These are phyloP conservation scores for Tilletia indica DNA, from an alignment of 1,284 basidiomycete genomes.

Conservation along the genomic window DNA sequence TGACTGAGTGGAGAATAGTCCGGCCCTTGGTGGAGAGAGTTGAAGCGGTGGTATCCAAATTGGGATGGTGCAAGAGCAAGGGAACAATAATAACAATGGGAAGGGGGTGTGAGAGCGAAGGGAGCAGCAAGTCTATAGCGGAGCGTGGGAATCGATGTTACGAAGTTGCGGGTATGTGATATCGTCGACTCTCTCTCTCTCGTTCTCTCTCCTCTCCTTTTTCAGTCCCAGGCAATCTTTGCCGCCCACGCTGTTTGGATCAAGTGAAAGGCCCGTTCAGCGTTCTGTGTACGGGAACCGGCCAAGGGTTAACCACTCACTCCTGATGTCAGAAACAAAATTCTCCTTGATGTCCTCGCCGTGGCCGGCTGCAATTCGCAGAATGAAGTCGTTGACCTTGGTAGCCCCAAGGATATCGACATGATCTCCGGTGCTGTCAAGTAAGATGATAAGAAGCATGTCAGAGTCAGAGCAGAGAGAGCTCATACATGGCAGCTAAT, in stretches of 20 bases:
- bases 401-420: constrained; percentile 90
- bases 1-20: no score
- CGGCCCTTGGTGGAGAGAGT: no score
- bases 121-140: no score
- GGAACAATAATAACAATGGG: no score
- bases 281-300: neutral
- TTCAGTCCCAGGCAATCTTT: constrained; percentile 11
- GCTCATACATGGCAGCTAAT: neutral
- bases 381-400: constrained; percentile 81
- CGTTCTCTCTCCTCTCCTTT: neutral
- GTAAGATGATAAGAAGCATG: constrained; percentile 1
- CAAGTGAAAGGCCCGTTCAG: neutral
- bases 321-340: constrained; percentile 74
- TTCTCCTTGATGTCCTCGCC: constrained; percentile 61
- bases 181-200: no score
- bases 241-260: neutral
- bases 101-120: no score
- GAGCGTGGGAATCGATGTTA: no score
- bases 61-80: no score
- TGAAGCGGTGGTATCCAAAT: no score
- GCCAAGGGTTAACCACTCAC: neutral
- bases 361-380: constrained; percentile 76
- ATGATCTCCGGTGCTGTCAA: constrained; percentile 60
- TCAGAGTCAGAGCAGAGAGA: neutral
- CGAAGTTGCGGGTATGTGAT: no score